A percentile compares a stretch with the other conserved stretches of the same genome.
Conservation (phyloP, 2,329 filamentous ascomycete species). For the Colletotrichum tropicale region DNA sequence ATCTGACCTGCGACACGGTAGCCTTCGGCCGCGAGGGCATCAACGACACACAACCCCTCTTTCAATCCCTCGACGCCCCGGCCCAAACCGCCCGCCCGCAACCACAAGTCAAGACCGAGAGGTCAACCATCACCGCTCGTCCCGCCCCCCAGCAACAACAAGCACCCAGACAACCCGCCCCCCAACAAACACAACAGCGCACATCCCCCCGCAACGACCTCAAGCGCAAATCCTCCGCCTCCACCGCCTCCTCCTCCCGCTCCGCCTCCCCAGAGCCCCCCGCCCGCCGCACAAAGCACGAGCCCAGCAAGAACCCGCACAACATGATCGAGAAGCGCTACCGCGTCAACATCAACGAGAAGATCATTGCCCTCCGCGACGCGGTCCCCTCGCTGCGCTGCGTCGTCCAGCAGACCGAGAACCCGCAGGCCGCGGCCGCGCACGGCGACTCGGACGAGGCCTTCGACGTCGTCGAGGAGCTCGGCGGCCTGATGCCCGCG, state of each 20-base stretch:
- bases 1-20: constrained; percentile 27
- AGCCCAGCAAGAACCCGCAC: constrained; percentile 76
- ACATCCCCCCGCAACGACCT: constrained; percentile 26
- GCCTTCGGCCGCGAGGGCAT: constrained; percentile 27
- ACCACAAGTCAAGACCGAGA: background rate
- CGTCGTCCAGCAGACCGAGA: constrained; percentile 32
- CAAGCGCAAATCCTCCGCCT: constrained; percentile 36
- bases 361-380: constrained; percentile 77
- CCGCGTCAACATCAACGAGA: constrained; percentile 83
- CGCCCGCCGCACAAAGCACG: constrained; percentile 30
- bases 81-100: background rate
- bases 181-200: background rate
- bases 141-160: background rate
- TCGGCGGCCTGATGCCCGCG: constrained; percentile 34
- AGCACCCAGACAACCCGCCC: background rate
- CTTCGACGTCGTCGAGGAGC: constrained; percentile 27
- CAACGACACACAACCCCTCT: constrained; percentile 28
- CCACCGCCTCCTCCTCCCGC: constrained; percentile 30
- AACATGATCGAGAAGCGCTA: constrained; percentile 89
- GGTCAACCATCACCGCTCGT: background rate
- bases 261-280: constrained; percentile 45
- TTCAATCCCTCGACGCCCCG: constrained; percentile 23
- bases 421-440: constrained; percentile 16
- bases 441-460: constrained; percentile 28
- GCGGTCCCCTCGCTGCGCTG: constrained; percentile 60